phyloP scores from a whole-genome alignment of 2,329 filamentous ascomycete species.

The Xylariales sp. region DNA sequence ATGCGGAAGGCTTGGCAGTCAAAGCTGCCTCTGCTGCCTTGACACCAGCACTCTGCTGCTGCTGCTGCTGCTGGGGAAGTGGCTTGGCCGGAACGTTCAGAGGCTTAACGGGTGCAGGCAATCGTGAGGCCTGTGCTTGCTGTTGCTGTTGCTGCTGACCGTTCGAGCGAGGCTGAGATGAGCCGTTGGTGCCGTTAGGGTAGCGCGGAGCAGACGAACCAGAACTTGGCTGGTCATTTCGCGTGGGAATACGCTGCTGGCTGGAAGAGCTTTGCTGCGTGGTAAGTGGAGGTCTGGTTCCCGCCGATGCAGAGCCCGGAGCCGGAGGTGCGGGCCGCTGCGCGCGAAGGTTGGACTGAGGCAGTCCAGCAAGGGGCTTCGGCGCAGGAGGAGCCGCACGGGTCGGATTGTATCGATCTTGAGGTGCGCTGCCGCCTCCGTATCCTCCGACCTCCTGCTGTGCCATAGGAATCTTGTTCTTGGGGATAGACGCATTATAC shows the following conservation, averaged over 20 bases:
- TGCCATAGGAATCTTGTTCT: conserved; percentile 73
- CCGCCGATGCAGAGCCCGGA: conserved; percentile 35
- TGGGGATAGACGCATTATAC: conserved; percentile 85
- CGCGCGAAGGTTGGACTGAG: conserved; percentile 57
- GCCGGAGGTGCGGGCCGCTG: conserved; percentile 81
- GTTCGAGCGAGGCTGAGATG: conserved; percentile 42
- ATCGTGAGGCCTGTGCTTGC: conserved; percentile 38
- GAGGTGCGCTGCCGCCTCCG: conserved; percentile 38
- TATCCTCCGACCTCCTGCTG: conserved; percentile 83
- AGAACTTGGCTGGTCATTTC: conserved; percentile 41
- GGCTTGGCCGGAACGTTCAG: conserved; percentile 73
- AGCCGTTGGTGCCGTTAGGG: conserved; percentile 49
- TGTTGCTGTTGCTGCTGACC: conserved; percentile 41
- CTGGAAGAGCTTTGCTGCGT: conserved; percentile 44
- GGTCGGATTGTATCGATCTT: conserved; percentile 76
- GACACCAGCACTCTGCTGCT: conserved; percentile 58
- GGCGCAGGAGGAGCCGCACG: conserved; percentile 81
- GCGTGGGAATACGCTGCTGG: conserved; percentile 39
- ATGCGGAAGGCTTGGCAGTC: conserved; percentile 70
- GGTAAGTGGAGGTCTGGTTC: conserved; percentile 38
- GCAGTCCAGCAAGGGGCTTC: conserved; percentile 47
- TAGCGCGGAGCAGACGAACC: conserved; percentile 51
- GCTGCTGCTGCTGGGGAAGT: no score
- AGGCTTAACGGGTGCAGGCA: conserved; percentile 68
- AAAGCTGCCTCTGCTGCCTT: conserved; percentile 89